Evolutionary conservation across 2,329 filamentous ascomycete genomes (phyloP), one percentile per base, ranked within the genome.

Genomic region (Calcarisporium arbuscula): DNA sequence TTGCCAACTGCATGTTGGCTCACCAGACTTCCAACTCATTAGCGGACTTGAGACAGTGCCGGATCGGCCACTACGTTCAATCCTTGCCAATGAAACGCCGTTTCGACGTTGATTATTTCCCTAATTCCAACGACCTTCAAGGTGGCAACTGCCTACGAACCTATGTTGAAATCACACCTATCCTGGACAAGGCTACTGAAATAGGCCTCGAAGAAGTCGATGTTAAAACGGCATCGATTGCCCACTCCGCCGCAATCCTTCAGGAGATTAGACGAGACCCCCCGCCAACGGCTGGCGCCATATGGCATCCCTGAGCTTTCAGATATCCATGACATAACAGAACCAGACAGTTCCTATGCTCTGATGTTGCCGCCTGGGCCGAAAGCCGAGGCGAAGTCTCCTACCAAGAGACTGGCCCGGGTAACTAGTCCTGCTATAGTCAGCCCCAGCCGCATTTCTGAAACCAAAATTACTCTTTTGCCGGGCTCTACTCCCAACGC

Each of bases 31-130:
- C 19, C 38, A 18, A 38, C 10, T 11, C 37, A 15, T 25, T 30
- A 17, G 35, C 31, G 12, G 35, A 38, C 20, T 14, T 29, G 18
- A 19, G 12, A 14, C 28, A 38, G 28, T 27, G 31, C 19, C 34
- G 32, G 25, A 15, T 28, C 12, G 23, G 16, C 17, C 30, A 26
- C 19, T 36, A 35, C 20, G 19, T 32, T 19, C 30, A 35, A 20
- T 28, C 16, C 22, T 19, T 19, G n/a, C 57, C 57, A 8, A 27
- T 34, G 28, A 60, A 61, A 47, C 55, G 57, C 38, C 38, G 43
- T 22, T 37, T 47, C 18, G 35, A 37, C 18, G 31, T 32, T n/a
- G 28, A 55, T 3, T 14, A 30, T 5, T 20, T 36, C 17, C 27
- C 40, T 14, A 40, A 35, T 2, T 28, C 35, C 12, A 31, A 44